Conservation (phyloP, 208 protist species). For the Trichomonas vaginalis region DNA sequence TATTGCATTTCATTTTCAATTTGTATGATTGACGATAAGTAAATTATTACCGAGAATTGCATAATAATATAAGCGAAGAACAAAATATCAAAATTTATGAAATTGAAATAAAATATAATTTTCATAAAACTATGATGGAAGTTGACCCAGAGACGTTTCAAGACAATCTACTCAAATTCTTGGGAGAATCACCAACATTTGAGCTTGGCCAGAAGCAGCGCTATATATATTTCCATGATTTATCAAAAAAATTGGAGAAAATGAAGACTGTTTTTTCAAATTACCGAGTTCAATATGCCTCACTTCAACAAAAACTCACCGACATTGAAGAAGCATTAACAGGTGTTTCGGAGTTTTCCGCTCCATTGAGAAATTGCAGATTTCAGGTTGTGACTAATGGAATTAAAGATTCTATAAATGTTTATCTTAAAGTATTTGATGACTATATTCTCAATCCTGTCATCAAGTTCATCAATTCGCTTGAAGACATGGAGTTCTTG, state of each 20-base stretch:
- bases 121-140: no score
- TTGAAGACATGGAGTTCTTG: neutral
- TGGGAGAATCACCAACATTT: neutral
- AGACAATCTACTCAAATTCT: neutral
- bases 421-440: neutral
- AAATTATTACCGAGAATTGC: no score
- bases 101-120: neutral
- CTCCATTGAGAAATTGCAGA: neutral
- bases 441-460: neutral
- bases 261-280: neutral
- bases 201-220: neutral
- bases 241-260: neutral
- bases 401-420: neutral
- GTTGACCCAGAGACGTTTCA: neutral
- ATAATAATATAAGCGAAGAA: no score
- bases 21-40: no score
- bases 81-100: neutral
- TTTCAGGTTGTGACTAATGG: neutral
- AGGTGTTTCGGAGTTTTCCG: neutral
- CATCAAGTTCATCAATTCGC: neutral
- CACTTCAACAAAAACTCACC: neutral
- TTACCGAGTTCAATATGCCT: neutral
- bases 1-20: no score
- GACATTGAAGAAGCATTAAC: neutral
- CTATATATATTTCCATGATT: neutral